Evolutionary conservation across 139 green algal species (phyloP).

Genomic region (Desmodesmus armatus): DNA sequence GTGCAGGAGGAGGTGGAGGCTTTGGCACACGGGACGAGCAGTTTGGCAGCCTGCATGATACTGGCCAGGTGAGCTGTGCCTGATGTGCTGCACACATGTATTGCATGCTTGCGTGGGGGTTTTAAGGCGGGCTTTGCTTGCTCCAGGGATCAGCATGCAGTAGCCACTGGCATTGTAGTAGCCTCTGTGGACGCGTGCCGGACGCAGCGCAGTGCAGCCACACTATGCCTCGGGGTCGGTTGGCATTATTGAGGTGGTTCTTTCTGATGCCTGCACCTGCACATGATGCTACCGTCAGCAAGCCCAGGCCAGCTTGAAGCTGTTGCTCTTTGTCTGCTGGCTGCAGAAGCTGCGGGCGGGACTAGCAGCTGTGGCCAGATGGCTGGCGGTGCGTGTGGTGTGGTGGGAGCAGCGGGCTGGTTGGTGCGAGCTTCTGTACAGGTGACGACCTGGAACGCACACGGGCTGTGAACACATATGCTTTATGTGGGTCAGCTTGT

Average conservation of each 20-base stretch:
- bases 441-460: slow-evolving; percentile 12
- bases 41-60: slow-evolving; percentile 31
- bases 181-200: too few species aligned
- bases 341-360: slow-evolving; percentile 15
- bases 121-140: too few species aligned
- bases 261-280: background rate
- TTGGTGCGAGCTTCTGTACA: slow-evolving; percentile 51
- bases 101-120: too few species aligned
- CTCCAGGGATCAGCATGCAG: too few species aligned
- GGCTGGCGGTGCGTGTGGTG: slow-evolving; percentile 44
- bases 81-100: too few species aligned
- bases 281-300: background rate
- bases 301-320: too few species aligned
- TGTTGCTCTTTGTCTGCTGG: background rate
- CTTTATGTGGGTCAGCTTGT: background rate
- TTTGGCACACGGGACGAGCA: background rate
- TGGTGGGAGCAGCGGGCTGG: slow-evolving; percentile 43
- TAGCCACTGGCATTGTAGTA: too few species aligned
- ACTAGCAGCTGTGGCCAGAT: slow-evolving; percentile 25
- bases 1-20: background rate
- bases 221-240: too few species aligned
- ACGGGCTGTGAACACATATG: background rate
- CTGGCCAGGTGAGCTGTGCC: slow-evolving; percentile 19
- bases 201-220: too few species aligned
- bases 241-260: background rate